phyloP scores from a whole-genome alignment of 169 alveolate species.

The Cryptosporidium sp. region DNA sequence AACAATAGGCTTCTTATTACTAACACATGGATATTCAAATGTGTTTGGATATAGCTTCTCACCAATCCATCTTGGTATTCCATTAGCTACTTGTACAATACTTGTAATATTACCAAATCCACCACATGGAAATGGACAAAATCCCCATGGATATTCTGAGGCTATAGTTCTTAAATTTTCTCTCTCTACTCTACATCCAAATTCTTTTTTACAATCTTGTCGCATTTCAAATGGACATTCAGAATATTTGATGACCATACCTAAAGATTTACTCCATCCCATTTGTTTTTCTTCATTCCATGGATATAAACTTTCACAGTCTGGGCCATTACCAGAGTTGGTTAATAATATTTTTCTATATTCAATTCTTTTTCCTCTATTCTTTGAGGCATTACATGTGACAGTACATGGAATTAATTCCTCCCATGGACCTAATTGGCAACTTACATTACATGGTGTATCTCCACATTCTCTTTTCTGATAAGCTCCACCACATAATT shows the following conservation, averaged over 20 bases:
- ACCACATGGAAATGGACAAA: conserved; percentile 74
- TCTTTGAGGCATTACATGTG: conserved; percentile 48
- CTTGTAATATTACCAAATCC: conserved; percentile 74
- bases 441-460: conserved; percentile 57
- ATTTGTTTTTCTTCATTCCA: conserved; percentile 56
- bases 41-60: conserved; percentile 65
- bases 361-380: conserved; percentile 58
- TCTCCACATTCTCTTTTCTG: conserved; percentile 71
- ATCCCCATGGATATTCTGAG: conserved; percentile 76
- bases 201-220: conserved; percentile 24
- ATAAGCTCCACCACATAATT: conserved; percentile 72
- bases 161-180: conserved; percentile 73
- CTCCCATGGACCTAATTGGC: conserved; percentile 76
- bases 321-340: conserved; percentile 66
- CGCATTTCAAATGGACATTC: conserved; percentile 45
- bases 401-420: conserved; percentile 51
- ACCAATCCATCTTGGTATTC: conserved; percentile 73
- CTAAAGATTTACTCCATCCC: conserved; percentile 58
- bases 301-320: conserved; percentile 55
- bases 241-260: conserved; percentile 58
- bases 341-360: conserved; percentile 40
- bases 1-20: conserved; percentile 67
- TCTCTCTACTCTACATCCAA: conserved; percentile 73
- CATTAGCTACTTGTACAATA: conserved; percentile 68
- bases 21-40: conserved; percentile 70